These are phyloP conservation scores for Pistacia integerrima DNA, from an alignment of 345 rosid species.

Conservation along the genomic window DNA sequence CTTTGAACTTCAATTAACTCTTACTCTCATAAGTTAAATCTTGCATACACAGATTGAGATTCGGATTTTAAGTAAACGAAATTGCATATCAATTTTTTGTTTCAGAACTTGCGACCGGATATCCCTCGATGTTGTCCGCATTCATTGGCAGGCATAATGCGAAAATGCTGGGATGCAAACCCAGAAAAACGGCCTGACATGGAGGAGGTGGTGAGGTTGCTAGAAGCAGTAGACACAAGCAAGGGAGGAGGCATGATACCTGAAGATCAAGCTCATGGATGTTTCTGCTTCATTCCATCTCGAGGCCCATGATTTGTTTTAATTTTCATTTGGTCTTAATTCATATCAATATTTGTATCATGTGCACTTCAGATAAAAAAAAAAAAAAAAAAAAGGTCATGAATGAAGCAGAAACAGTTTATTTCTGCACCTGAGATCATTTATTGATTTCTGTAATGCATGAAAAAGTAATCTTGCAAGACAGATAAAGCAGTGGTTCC, in stretches of 20 bases:
- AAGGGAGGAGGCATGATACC: constrained; percentile 95
- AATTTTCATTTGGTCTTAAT: not conserved
- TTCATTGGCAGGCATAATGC: constrained; percentile 64
- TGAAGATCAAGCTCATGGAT: constrained; percentile 63
- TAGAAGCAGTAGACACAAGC: constrained; percentile 75
- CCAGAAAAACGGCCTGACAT: constrained; percentile 74
- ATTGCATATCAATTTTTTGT: not conserved
- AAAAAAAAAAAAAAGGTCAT: not conserved
- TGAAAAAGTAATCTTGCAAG: not conserved
- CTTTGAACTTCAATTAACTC: too few species aligned
- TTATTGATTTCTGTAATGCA: constrained; percentile 1
- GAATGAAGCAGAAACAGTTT: not conserved
- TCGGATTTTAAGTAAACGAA: too few species aligned
- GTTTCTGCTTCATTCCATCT: constrained; percentile 59
- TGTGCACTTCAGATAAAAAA: not conserved
- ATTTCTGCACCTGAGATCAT: not conserved
- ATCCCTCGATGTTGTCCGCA: constrained; percentile 80
- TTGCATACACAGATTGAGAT: too few species aligned
- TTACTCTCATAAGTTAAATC: too few species aligned
- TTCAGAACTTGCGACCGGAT: constrained; percentile 73
- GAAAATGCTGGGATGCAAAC: constrained; percentile 80
- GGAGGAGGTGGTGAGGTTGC: constrained; percentile 71
- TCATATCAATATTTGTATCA: not conserved
- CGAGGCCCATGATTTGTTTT: constrained; percentile 62
- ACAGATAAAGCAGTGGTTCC: constrained; percentile 4